These are phyloP conservation scores for Ambrosiella cleistominuta DNA, from an alignment of 2,329 filamentous ascomycete species.

Conservation along the genomic window DNA sequence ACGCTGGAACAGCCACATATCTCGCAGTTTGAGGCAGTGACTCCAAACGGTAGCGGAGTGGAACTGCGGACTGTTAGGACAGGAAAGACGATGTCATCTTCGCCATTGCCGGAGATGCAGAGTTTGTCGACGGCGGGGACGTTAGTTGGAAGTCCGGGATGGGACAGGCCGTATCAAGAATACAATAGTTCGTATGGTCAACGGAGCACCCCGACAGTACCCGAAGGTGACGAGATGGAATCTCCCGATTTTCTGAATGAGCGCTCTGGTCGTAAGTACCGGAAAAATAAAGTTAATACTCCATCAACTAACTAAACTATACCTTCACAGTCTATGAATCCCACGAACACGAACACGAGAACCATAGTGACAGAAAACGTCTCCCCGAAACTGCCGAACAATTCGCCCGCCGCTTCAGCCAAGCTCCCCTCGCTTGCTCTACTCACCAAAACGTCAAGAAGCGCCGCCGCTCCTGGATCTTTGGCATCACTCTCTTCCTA, in stretches of 20 bases:
- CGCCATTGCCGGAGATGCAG: not conserved
- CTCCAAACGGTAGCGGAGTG: not conserved
- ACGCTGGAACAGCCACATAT: not conserved
- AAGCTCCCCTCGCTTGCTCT: not conserved
- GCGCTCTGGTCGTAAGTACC: not conserved
- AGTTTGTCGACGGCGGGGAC: not conserved
- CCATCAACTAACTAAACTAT: not conserved
- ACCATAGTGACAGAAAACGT: not conserved
- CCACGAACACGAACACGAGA: not conserved
- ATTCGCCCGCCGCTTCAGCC: not conserved
- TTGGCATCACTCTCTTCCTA: slow-evolving; percentile 27
- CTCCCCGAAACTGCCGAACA: not conserved
- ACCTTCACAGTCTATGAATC: not conserved
- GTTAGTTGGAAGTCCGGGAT: not conserved
- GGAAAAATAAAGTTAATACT: too few species aligned
- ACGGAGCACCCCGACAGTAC: not conserved
- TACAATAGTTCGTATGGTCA: not conserved
- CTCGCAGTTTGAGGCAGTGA: too few species aligned
- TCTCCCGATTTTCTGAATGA: not conserved
- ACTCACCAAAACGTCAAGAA: not conserved
- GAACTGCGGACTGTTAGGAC: not conserved
- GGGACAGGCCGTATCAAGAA: not conserved
- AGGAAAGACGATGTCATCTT: not conserved
- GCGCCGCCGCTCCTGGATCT: slow-evolving; percentile 29
- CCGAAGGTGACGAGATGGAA: not conserved